Conservation (phyloP, 331 rosid species). For the Acacia pycnantha region DNA sequence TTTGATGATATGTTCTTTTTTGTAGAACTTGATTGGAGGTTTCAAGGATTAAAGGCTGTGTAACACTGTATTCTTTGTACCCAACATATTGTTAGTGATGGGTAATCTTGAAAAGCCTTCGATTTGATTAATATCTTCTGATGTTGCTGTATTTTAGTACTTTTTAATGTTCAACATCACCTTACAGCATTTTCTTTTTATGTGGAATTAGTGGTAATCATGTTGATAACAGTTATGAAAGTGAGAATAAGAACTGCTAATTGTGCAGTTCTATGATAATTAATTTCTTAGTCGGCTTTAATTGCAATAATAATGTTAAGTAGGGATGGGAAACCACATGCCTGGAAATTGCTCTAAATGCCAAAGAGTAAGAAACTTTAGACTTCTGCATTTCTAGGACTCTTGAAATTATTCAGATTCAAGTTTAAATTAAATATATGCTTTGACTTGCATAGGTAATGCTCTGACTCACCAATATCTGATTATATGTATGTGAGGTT, state of each 20-base stretch:
- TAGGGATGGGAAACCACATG: background rate
- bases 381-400: background rate
- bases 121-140: background rate
- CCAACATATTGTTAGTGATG: constrained; percentile 23
- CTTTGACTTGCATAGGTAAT: background rate
- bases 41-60: constrained; percentile 15
- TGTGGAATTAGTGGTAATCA: background rate
- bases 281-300: background rate
- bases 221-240: background rate
- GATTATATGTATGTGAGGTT: background rate
- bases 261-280: background rate
- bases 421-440: background rate
- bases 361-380: background rate
- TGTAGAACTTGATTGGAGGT: constrained; percentile 24
- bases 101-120: background rate
- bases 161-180: background rate
- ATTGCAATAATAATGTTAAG: background rate
- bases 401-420: background rate
- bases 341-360: background rate
- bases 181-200: background rate
- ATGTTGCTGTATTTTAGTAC: background rate
- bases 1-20: constrained; percentile 1
- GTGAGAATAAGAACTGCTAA: background rate
- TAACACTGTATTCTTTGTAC: background rate
- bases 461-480: background rate